phyloP scores from a whole-genome alignment of 2,329 filamentous ascomycete species.

The Grosmannia serpens region DNA sequence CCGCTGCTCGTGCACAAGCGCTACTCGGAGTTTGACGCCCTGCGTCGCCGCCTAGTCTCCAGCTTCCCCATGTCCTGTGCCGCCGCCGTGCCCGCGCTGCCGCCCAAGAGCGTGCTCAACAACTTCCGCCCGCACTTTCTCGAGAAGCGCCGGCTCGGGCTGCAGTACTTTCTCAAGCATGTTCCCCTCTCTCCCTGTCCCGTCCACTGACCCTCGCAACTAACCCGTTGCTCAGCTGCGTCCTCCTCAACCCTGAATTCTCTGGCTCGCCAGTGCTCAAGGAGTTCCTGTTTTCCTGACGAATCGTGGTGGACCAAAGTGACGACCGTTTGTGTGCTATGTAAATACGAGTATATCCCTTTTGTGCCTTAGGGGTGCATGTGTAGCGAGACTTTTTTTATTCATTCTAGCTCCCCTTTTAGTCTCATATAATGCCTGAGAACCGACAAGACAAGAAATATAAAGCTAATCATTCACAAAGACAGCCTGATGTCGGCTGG shows the following conservation, averaged over 20 bases:
- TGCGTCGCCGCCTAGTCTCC: slow-evolving; percentile 59
- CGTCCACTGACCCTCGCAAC: not conserved
- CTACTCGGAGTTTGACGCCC: slow-evolving; percentile 88
- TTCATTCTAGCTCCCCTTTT: not conserved
- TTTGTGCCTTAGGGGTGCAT: not conserved
- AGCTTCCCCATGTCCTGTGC: slow-evolving; percentile 77
- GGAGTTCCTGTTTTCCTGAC: slow-evolving; percentile 63
- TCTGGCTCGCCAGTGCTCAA: slow-evolving; percentile 83
- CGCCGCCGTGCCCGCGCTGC: slow-evolving; percentile 70
- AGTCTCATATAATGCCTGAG: not conserved
- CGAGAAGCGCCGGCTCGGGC: slow-evolving; percentile 67
- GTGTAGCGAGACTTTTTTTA: not conserved
- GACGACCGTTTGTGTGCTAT: not conserved
- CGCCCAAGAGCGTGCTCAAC: slow-evolving; percentile 83
- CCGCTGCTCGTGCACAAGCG: slow-evolving; percentile 56
- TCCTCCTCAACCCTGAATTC: slow-evolving; percentile 87
- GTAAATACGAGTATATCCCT: not conserved
- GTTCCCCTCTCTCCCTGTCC: slow-evolving; percentile 21
- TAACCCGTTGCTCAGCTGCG: slow-evolving; percentile 47
- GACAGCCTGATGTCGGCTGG: not conserved
- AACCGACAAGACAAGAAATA: not conserved
- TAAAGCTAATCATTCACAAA: not conserved
- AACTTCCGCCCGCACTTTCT: slow-evolving; percentile 77
- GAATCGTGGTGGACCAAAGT: not conserved
- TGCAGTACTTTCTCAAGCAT: slow-evolving; percentile 91